A percentile compares a stretch with the other conserved stretches of the same genome.
Conservation (phyloP, 495 filamentous ascomycete species). For the Talaromyces liani region DNA sequence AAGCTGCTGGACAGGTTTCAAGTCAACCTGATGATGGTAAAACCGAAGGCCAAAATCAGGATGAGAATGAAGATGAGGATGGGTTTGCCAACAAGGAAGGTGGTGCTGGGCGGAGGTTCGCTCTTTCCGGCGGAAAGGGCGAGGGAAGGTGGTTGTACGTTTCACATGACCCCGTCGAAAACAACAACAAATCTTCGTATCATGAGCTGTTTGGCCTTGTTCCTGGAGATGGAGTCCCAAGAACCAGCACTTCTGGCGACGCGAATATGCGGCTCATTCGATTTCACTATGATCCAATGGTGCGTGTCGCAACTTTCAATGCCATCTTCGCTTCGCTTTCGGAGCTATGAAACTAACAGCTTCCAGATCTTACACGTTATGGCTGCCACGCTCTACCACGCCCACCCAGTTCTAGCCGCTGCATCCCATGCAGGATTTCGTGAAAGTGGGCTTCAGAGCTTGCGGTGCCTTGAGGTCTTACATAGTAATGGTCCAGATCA, state of each 20-base stretch:
- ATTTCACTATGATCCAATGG: slow-evolving; percentile 94
- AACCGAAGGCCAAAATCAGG: not conserved
- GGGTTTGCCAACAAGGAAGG: slow-evolving; percentile 8
- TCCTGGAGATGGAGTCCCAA: slow-evolving; percentile 24
- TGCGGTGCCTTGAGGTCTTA: slow-evolving; percentile 27
- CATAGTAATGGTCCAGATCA: slow-evolving; percentile 13
- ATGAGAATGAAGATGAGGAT: slow-evolving; percentile 6
- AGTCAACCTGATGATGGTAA: not conserved
- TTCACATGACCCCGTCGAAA: slow-evolving; percentile 64
- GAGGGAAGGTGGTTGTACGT: slow-evolving; percentile 82
- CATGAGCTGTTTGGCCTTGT: slow-evolving; percentile 27
- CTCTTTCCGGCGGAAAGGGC: slow-evolving; percentile 68
- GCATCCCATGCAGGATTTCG: slow-evolving; percentile 79
- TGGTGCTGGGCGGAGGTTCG: slow-evolving; percentile 25
- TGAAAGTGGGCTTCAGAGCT: slow-evolving; percentile 65
- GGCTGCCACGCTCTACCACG: slow-evolving; percentile 61
- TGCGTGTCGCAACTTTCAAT: slow-evolving; percentile 29
- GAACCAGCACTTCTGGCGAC: slow-evolving; percentile 13
- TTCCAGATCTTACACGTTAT: slow-evolving; percentile 80
- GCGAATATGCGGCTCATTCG: slow-evolving; percentile 56
- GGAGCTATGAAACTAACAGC: not conserved
- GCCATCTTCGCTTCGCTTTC: not conserved
- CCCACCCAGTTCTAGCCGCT: slow-evolving; percentile 62
- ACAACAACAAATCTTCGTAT: slow-evolving; percentile 16
- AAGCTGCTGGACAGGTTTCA: not conserved